A percentile compares a stretch with the other conserved stretches of the same genome.
These are phyloP conservation scores for Penicillium thymicola DNA, from an alignment of 2,329 filamentous ascomycete species.

Conservation along the genomic window DNA sequence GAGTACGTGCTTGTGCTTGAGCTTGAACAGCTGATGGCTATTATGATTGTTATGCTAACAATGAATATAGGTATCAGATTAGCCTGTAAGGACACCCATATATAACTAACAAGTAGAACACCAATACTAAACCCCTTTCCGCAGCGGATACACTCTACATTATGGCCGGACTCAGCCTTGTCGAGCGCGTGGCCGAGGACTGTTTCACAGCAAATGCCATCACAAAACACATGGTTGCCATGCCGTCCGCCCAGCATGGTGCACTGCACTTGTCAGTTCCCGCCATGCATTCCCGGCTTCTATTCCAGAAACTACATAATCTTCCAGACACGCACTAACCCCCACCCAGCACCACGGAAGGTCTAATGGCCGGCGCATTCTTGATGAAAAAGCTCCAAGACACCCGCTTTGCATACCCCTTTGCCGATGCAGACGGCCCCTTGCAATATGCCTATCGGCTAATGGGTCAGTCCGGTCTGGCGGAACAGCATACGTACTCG, in stretches of 20 bases:
- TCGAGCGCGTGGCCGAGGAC: slow-evolving; percentile 33
- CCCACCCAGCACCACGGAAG: slow-evolving; percentile 31
- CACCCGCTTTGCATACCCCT: slow-evolving; percentile 36
- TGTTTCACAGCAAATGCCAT: slow-evolving; percentile 33
- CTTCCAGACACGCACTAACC: neutral
- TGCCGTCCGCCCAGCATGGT: slow-evolving; percentile 37
- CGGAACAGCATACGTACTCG: slow-evolving; percentile 34
- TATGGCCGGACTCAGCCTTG: slow-evolving; percentile 36
- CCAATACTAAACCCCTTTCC: slow-evolving; percentile 1
- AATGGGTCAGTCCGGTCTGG: slow-evolving; percentile 30
- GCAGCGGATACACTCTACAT: slow-evolving; percentile 38
- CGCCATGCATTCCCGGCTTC: neutral
- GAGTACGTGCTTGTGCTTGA: slow-evolving; percentile 20
- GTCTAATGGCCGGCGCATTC: slow-evolving; percentile 35
- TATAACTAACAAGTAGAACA: neutral
- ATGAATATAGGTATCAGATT: slow-evolving; percentile 9
- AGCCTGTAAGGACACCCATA: slow-evolving; percentile 10
- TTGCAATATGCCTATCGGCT: slow-evolving; percentile 35
- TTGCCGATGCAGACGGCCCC: slow-evolving; percentile 33
- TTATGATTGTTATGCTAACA: neutral
- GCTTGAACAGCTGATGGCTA: neutral
- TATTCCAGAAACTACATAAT: neutral
- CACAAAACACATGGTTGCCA: slow-evolving; percentile 34
- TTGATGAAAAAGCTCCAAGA: slow-evolving; percentile 35
- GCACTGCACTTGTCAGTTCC: slow-evolving; percentile 36